Evolutionary conservation across 2,329 filamentous ascomycete species (phyloP).

Genomic region (Ophiostoma sp.): DNA sequence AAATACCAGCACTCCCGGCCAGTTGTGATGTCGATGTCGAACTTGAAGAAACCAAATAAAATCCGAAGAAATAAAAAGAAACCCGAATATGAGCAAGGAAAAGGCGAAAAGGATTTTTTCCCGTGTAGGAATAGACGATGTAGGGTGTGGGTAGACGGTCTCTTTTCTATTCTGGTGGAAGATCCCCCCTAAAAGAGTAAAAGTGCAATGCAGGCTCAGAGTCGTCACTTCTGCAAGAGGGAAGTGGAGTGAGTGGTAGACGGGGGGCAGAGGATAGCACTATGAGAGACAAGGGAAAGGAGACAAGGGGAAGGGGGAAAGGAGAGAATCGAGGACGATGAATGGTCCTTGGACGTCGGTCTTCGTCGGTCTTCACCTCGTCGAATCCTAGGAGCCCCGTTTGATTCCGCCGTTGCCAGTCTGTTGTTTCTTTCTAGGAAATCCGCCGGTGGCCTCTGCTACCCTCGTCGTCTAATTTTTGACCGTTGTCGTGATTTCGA

Average conservation of each 20-base stretch:
- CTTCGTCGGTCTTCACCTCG: constrained; percentile 1
- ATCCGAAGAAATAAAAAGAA: neutral
- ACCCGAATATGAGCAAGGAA: neutral
- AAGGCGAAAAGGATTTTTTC: neutral
- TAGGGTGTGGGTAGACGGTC: constrained; percentile 15
- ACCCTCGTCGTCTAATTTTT: neutral
- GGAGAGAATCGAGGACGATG: neutral
- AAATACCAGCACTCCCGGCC: neutral
- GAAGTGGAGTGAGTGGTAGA: constrained; percentile 18
- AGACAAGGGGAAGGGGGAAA: constrained; percentile 4
- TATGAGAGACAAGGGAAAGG: constrained; percentile 7
- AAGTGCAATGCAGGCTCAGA: constrained; percentile 13
- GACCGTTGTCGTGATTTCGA: neutral
- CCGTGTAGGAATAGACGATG: neutral
- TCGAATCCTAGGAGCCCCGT: neutral
- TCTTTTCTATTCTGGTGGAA: constrained; percentile 15
- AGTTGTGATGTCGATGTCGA: neutral
- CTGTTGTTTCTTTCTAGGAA: neutral
- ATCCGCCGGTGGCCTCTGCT: neutral
- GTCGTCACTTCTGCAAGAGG: constrained; percentile 17
- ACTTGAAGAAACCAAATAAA: neutral
- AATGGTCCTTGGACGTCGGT: neutral
- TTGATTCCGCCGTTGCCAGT: neutral
- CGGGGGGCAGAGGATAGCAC: neutral
- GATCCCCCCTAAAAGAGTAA: constrained; percentile 11